Conservation (phyloP, 768 basidiomycete species). For the Psilocybe cyanescens region DNA sequence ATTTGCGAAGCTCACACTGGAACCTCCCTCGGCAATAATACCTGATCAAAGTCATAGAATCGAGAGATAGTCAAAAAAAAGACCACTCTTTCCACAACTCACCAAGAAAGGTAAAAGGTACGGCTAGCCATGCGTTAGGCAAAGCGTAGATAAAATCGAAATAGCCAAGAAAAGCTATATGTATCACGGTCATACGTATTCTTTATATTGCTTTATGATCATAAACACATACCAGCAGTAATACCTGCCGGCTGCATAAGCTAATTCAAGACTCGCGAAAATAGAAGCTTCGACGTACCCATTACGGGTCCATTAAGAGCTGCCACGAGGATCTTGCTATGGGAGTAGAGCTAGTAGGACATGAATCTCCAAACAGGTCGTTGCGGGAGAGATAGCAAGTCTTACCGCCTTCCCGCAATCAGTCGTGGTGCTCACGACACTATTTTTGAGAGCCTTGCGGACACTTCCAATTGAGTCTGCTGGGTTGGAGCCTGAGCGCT, state of each 20-base stretch:
- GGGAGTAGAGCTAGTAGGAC: conserved; percentile 58
- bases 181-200: background rate
- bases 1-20: conserved; percentile 71
- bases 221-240: conserved; percentile 52
- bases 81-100: background rate
- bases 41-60: conserved; percentile 37
- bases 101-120: conserved; percentile 74
- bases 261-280: background rate
- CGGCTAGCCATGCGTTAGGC: conserved; percentile 61
- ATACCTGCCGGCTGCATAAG: conserved; percentile 50
- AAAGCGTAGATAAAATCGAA: conserved; percentile 78
- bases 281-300: conserved; percentile 41
- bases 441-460: conserved; percentile 50
- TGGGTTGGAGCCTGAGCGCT: conserved; percentile 23
- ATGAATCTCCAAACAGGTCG: background rate
- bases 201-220: background rate
- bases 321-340: conserved; percentile 71
- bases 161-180: conserved; percentile 64
- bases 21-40: conserved; percentile 68
- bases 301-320: conserved; percentile 78
- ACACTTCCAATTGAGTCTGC: conserved; percentile 29
- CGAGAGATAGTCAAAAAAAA: background rate
- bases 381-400: background rate
- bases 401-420: conserved; percentile 70
- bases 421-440: conserved; percentile 53